Base-by-base conservation (phyloP, 2,329 filamentous ascomycete species). In the Diaporthe nobilis region DNA sequence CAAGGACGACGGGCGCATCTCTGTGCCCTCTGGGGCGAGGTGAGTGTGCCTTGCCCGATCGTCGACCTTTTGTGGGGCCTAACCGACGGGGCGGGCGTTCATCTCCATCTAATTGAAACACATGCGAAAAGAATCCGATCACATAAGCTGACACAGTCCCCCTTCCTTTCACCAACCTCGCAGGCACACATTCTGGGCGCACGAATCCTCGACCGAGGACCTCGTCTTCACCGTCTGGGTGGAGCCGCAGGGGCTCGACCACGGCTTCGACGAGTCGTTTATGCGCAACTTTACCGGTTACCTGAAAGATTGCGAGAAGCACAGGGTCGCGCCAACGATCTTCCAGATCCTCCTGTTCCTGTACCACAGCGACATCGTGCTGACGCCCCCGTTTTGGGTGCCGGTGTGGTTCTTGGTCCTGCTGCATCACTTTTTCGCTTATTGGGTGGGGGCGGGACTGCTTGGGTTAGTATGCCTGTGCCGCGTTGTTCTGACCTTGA, bases 391-490 rank as follows among this genome's bases (percentile, higher is more conserved):
- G 10, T 77, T 75, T 28, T 77, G 73, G 72, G 25, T 34, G 72
- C 75, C 75, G 1, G 17, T 75, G 13, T 75, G 72, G 75, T 28
- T 77, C 31, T 31, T 77, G 60, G 39, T 67, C 3, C 17, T 20
- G 4, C 31, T 76, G 57, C 75, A 76, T 39, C 75, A 75, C 67
- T 37, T 76, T 25, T 57, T 76, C 25, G 75, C 58, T 15, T 76
- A 70, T 15, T 76, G 75, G 67, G 51, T 76, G 17, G 75, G 67
- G n/a, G 72, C 67, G 0, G 60, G 72, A 17, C 42, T 76, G 4
- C 72, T 76, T 22, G 75, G 72, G 75, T 76, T 44, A 75, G 75
- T 75, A 31, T n/a, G n/a, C n/a, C n/a, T n/a, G n/a, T n/a, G n/a
- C n/a, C n/a, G n/a, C n/a, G n/a, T n/a, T n/a, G n/a, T n/a, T n/a